A percentile compares a stretch with the other conserved stretches of the same genome.
These are phyloP conservation scores for Phytopythium oedochilum DNA, from an alignment of 352 stramenopile species.

Conservation along the genomic window DNA sequence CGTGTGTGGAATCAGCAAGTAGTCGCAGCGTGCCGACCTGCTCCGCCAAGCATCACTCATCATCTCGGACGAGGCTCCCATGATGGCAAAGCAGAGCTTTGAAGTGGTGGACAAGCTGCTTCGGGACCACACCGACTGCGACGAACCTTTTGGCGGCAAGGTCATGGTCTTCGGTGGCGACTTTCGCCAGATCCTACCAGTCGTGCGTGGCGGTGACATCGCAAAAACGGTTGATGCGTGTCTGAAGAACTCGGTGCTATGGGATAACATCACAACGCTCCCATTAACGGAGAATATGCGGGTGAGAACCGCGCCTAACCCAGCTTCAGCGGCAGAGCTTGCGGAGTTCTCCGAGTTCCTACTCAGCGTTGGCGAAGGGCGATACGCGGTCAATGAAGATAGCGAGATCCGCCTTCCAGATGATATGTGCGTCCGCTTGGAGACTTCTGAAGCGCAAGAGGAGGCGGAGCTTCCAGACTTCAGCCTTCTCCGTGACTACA, in stretches of 20 bases:
- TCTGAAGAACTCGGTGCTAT: slow-evolving; percentile 8
- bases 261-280: slow-evolving; percentile 1
- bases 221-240: slow-evolving; percentile 11
- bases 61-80: slow-evolving; percentile 10
- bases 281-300: slow-evolving; percentile 7
- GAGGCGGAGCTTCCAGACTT: background rate
- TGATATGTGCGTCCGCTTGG: background rate
- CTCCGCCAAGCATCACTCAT: slow-evolving; percentile 4
- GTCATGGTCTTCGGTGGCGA: slow-evolving; percentile 14
- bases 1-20: slow-evolving; percentile 17
- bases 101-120: slow-evolving; percentile 22
- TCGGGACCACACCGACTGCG: slow-evolving; percentile 5
- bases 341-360: background rate
- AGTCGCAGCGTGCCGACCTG: slow-evolving; percentile 8
- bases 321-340: background rate
- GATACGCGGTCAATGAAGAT: background rate
- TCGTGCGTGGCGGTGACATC: slow-evolving; percentile 1
- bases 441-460: background rate
- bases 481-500: background rate
- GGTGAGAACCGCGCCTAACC: background rate
- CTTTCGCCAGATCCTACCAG: slow-evolving; percentile 18
- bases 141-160: slow-evolving; percentile 21
- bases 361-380: background rate
- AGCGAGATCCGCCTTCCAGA: background rate
- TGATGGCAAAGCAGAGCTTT: slow-evolving; percentile 9